A percentile compares a stretch with the other conserved stretches of the same genome.
phyloP scores from a whole-genome alignment of 106 monocot genomes.

The Dendrobium catenatum region DNA sequence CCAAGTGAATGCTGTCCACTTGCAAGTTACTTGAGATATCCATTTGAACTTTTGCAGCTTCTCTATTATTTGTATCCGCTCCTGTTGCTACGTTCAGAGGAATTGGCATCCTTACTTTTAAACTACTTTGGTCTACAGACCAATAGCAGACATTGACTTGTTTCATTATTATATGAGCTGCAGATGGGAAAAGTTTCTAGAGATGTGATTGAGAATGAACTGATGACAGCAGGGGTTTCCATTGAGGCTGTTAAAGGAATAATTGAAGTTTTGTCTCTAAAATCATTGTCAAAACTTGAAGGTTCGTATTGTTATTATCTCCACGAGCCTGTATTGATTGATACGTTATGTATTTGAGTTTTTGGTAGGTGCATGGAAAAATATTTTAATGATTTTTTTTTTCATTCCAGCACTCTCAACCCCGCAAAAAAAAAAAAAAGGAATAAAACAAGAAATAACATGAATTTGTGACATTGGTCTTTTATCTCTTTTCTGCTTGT shows the following conservation, averaged over 20 bases:
- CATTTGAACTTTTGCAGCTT: neutral
- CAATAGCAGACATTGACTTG: neutral
- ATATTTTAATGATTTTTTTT: no score
- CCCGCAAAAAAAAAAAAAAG: neutral
- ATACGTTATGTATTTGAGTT: neutral
- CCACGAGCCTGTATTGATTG: neutral
- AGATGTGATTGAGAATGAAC: constrained; percentile 88
- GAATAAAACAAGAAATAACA: neutral
- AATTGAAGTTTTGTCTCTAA: constrained; percentile 71
- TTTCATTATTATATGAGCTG: constrained; percentile 6
- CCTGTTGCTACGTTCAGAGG: neutral
- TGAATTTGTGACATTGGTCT: neutral
- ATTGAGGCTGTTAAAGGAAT: constrained; percentile 73
- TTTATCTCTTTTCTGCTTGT: neutral
- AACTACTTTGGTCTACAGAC: neutral
- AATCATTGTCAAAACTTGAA: constrained; percentile 82
- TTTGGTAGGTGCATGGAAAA: neutral
- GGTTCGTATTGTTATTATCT: constrained; percentile 33
- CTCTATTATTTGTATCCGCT: neutral
- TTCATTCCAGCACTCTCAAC: neutral
- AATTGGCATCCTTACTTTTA: neutral
- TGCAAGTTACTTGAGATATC: neutral
- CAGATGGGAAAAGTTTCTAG: constrained; percentile 83
- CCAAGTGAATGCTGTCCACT: neutral
- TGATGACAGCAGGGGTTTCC: constrained; percentile 51